Evolutionary conservation across 768 basidiomycete species (phyloP), one percentile per base, ranked within the genome.

Genomic region (Hemileccinum impolitum): DNA sequence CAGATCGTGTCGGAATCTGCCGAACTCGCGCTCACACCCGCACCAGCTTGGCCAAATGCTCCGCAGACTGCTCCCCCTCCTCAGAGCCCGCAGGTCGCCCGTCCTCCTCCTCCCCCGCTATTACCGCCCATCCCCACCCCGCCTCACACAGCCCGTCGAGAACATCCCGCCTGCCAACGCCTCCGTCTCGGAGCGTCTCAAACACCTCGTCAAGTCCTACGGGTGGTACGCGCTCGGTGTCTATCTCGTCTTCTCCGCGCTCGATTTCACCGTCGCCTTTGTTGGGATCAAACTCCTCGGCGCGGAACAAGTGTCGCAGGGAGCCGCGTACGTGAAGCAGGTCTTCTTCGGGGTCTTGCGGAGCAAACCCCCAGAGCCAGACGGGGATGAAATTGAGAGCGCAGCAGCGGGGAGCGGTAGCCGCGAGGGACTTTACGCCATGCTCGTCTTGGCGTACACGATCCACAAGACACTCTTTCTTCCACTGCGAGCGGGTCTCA

Each of bases 191-290:
- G 80, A 87, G 64, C 79, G 84, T 17, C 73, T 94, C 19, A 91
- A 85, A 62, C 77, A 81, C 57, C 85, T 97, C 50, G 85, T 94
- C 51, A 94, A 88, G 64, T 80, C 87, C 4, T 96, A 98, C 65
- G 95, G 95, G 26, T 93, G 90, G 90, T 95, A 94, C 64, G 93
- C 96, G 17, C 77, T 98, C 25, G 94, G 89, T 28, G 84, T 98
- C 21, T 99, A 99, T 73, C 38, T 85, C 53, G 63, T 85, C 43
- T 64, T 98, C 47, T 79, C 80, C 36, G 72, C 75, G 7, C 62
- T 94, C 63, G 96, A 99, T 67, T 93, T 98, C 64, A 72, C 80
- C 31, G 75, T 96, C 59, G 83, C 89, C 0, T 96, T 96, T 64
- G 78, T 83, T 40, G 83, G 83, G 44, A 82, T 99, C 62, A 87